These are phyloP conservation scores for Aspergillus sp. DNA, from an alignment of 2,329 filamentous ascomycete species.

Conservation along the genomic window DNA sequence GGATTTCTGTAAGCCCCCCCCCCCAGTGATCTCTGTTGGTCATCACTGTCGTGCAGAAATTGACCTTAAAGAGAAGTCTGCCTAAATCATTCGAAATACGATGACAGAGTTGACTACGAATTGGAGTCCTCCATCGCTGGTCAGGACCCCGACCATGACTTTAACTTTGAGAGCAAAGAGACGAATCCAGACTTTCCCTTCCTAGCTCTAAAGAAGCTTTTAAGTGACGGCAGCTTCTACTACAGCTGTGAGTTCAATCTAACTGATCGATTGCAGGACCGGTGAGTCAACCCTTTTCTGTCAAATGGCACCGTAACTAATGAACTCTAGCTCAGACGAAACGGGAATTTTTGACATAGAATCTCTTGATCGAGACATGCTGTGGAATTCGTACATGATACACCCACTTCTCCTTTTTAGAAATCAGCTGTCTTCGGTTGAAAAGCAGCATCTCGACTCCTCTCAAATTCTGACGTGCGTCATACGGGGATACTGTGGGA, in stretches of 20 bases:
- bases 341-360: slow-evolving; percentile 83
- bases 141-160: slow-evolving; percentile 55
- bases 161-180: slow-evolving; percentile 64
- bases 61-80: slow-evolving; percentile 62
- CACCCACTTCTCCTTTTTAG: slow-evolving; percentile 87
- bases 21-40: slow-evolving; percentile 1
- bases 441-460: slow-evolving; percentile 77
- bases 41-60: not conserved
- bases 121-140: slow-evolving; percentile 55
- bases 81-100: slow-evolving; percentile 81
- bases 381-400: slow-evolving; percentile 99
- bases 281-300: slow-evolving; percentile 51
- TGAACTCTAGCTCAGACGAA: slow-evolving; percentile 64
- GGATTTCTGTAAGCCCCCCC: slow-evolving; percentile 65
- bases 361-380: slow-evolving; percentile 85
- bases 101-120: slow-evolving; percentile 67
- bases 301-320: slow-evolving; percentile 22
- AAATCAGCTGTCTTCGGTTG: slow-evolving; percentile 71
- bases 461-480: slow-evolving; percentile 89
- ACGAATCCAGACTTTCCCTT: slow-evolving; percentile 81
- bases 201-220: slow-evolving; percentile 82
- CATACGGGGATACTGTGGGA: slow-evolving; percentile 88
- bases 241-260: slow-evolving; percentile 98
- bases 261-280: slow-evolving; percentile 87
- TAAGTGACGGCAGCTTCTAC: slow-evolving; percentile 93